A percentile compares a stretch with the other conserved stretches of the same genome.
Evolutionary conservation across 345 rosid species (phyloP).

Genomic region (Aegle marmelos): DNA sequence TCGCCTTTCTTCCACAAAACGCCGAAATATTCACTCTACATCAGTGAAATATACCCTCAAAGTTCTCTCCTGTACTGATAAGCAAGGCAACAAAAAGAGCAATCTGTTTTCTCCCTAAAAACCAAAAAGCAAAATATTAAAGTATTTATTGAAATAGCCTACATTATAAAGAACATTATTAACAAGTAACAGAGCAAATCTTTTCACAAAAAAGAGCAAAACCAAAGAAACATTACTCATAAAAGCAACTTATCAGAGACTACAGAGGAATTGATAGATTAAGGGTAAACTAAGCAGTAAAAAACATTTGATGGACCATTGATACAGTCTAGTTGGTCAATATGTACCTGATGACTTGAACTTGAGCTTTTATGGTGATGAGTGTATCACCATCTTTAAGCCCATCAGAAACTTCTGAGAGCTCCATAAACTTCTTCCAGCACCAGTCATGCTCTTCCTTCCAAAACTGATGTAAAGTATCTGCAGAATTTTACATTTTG

Average conservation of each 20-base stretch:
- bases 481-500: slow-evolving; percentile 39
- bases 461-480: slow-evolving; percentile 86
- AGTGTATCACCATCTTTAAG: slow-evolving; percentile 81
- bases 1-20: slow-evolving; percentile 82
- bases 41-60: slow-evolving; percentile 81
- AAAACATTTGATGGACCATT: neutral
- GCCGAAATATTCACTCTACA: slow-evolving; percentile 82
- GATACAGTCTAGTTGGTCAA: neutral
- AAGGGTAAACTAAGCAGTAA: neutral
- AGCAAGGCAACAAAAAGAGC: slow-evolving; percentile 91
- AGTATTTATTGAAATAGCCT: neutral
- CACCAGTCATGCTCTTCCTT: slow-evolving; percentile 98
- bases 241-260: neutral
- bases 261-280: neutral
- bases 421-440: slow-evolving; percentile 93
- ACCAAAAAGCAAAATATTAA: slow-evolving; percentile 15
- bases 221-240: neutral
- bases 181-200: neutral
- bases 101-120: slow-evolving; percentile 82
- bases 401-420: slow-evolving; percentile 76
- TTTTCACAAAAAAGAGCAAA: neutral
- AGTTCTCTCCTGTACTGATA: slow-evolving; percentile 86
- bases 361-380: slow-evolving; percentile 89
- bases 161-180: neutral
- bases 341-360: slow-evolving; percentile 86